Percentiles rank a stretch among this genome's conserved stretches.
These are phyloP conservation scores for Croton laevigatus DNA, from an alignment of 441 rosid species.

Conservation along the genomic window DNA sequence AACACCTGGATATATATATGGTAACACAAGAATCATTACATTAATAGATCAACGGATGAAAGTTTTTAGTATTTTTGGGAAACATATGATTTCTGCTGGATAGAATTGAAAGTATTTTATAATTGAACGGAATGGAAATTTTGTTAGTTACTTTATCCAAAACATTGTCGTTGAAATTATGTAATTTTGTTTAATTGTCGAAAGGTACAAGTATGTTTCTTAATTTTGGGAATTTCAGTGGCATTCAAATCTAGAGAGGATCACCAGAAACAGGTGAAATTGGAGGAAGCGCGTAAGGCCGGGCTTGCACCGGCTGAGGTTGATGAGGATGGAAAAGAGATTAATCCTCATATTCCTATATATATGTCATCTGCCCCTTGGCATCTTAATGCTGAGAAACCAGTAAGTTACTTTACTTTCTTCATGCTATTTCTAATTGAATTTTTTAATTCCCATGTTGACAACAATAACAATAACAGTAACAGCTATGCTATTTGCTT, in stretches of 20 bases:
- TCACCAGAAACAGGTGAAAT: conserved; percentile 75
- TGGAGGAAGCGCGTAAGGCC: conserved; percentile 85
- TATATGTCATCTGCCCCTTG: conserved; percentile 94
- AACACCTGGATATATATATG: too few species aligned
- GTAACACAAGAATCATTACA: too few species aligned
- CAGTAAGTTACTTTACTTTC: conserved; percentile 35
- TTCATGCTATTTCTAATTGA: neutral
- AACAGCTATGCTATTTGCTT: too few species aligned
- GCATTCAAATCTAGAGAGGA: conserved; percentile 91
- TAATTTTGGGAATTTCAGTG: conserved; percentile 36
- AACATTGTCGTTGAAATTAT: neutral
- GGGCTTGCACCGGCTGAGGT: conserved; percentile 94
- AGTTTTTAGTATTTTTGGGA: too few species aligned
- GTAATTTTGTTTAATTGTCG: neutral
- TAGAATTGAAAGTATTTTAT: neutral
- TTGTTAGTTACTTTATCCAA: too few species aligned
- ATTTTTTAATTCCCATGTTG: neutral
- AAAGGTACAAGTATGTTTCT: neutral
- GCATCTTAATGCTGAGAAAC: conserved; percentile 82
- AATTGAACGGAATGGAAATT: neutral
- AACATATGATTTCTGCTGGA: too few species aligned
- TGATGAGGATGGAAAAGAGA: conserved; percentile 89
- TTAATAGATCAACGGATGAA: too few species aligned
- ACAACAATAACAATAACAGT: too few species aligned
- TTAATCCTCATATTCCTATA: conserved; percentile 94